Conservation (phyloP, 2,329 filamentous ascomycete genomes). For the Coniochaeta hoffmannii region DNA sequence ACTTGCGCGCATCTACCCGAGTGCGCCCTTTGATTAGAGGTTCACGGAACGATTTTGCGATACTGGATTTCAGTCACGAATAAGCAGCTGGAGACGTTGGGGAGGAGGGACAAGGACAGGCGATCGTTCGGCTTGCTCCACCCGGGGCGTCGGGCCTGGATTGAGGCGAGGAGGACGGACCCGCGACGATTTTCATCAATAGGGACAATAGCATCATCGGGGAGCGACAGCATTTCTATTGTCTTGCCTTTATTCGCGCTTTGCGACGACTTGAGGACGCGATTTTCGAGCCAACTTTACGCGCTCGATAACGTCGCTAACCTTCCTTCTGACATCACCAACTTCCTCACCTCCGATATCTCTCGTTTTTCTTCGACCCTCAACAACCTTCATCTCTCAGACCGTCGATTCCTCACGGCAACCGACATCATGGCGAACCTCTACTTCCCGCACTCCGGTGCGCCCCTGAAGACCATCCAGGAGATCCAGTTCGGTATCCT, state of each 20-base stretch:
- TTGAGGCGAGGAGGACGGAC: conserved; percentile 8
- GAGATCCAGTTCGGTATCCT: conserved; percentile 99
- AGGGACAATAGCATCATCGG: conserved; percentile 2
- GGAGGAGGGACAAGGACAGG: conserved; percentile 25
- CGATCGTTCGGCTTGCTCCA: conserved; percentile 23
- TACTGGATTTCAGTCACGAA: conserved; percentile 25
- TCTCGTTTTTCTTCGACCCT: neutral
- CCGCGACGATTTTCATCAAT: conserved; percentile 7
- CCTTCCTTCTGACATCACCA: conserved; percentile 1
- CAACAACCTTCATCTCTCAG: conserved; percentile 5
- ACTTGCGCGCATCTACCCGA: conserved; percentile 31
- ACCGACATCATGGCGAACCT: conserved; percentile 77
- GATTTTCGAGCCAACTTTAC: neutral
- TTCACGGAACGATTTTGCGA: conserved; percentile 28
- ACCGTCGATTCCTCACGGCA: conserved; percentile 4
- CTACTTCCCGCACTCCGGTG: conserved; percentile 83
- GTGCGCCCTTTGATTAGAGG: conserved; percentile 22
- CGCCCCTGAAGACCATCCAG: conserved; percentile 93
- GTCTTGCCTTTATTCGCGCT: neutral
- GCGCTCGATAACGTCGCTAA: neutral
- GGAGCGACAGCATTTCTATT: neutral
- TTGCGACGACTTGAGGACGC: conserved; percentile 7
- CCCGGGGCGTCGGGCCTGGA: conserved; percentile 24
- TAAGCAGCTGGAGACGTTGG: conserved; percentile 38
- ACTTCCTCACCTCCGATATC: neutral